Evolutionary conservation across 176 grass and related monocot genomes (phyloP).

Genomic region (Pontederia paniculata): DNA sequence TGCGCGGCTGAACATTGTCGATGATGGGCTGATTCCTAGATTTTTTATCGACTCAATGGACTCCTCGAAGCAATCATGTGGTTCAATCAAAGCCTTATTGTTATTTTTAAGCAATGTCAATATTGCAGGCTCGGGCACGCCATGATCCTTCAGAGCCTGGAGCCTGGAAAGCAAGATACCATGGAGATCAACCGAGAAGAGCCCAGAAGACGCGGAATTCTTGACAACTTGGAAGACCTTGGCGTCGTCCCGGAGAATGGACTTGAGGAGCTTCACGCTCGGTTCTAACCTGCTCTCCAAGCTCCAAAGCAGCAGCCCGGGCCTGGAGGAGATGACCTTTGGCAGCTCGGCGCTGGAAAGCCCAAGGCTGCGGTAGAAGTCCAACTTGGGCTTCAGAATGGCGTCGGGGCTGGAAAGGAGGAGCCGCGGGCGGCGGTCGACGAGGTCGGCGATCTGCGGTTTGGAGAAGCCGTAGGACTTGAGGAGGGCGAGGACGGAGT

Average conservation of each 20-base stretch:
- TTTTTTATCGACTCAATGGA: constrained; percentile 21
- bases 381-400: constrained; percentile 20
- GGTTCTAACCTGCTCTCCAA: constrained; percentile 19
- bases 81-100: constrained; percentile 16
- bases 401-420: not conserved
- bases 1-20: constrained; percentile 27
- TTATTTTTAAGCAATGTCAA: constrained; percentile 17
- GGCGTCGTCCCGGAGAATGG: constrained; percentile 17
- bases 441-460: constrained; percentile 21
- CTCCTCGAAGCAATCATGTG: constrained; percentile 6
- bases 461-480: constrained; percentile 33
- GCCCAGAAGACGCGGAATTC: not conserved
- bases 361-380: constrained; percentile 12
- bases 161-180: constrained; percentile 28
- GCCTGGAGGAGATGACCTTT: constrained; percentile 10
- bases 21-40: constrained; percentile 22
- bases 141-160: constrained; percentile 22
- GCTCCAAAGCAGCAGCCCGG: constrained; percentile 17
- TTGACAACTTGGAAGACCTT: constrained; percentile 18
- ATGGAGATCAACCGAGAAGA: constrained; percentile 23
- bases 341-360: constrained; percentile 9
- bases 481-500: constrained; percentile 20
- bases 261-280: constrained; percentile 30
- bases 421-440: constrained; percentile 12
- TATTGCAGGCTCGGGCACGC: constrained; percentile 20